Conservation (phyloP, 2,329 filamentous ascomycete genomes). For the Colletotrichum plurivorum region DNA sequence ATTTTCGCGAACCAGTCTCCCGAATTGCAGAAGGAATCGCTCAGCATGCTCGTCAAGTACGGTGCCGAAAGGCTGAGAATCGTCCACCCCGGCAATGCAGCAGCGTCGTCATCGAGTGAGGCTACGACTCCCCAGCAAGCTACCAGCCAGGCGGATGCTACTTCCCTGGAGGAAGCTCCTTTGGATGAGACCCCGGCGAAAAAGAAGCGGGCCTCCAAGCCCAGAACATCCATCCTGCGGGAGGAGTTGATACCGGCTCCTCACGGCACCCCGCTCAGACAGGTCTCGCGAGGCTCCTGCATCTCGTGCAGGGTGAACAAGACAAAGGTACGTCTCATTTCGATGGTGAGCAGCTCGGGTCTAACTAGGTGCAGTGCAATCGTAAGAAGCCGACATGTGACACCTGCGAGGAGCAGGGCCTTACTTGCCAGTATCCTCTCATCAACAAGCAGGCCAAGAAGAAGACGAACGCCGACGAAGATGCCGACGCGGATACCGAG, state of each 20-base stretch:
- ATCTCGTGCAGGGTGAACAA: conserved; percentile 54
- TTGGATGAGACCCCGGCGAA: conserved; percentile 20
- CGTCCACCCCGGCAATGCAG: conserved; percentile 63
- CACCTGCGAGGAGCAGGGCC: conserved; percentile 51
- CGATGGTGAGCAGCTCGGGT: no score
- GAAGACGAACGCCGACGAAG: conserved; percentile 43
- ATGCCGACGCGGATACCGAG: conserved; percentile 35
- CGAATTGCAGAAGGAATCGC: conserved; percentile 66
- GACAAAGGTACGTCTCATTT: conserved; percentile 52
- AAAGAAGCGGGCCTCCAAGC: conserved; percentile 38
- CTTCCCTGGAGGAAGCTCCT: no score
- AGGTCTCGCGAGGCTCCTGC: conserved; percentile 52
- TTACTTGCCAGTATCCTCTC: conserved; percentile 57
- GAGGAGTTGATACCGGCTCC: conserved; percentile 21
- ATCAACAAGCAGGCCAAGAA: conserved; percentile 44
- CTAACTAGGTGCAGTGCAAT: conserved; percentile 53
- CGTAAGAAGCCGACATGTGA: conserved; percentile 56
- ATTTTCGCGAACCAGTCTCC: conserved; percentile 74
- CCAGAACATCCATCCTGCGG: conserved; percentile 8
- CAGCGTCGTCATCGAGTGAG: conserved; percentile 45
- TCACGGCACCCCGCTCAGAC: conserved; percentile 21
- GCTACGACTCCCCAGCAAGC: conserved; percentile 45
- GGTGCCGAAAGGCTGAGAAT: conserved; percentile 71
- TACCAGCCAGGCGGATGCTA: conserved; percentile 17
- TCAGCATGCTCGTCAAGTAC: conserved; percentile 70